Percentiles rank a stretch among this genome's conserved stretches.
Evolutionary conservation across 1,284 basidiomycete genomes (phyloP).

Genomic region (Trametes versicolor): DNA sequence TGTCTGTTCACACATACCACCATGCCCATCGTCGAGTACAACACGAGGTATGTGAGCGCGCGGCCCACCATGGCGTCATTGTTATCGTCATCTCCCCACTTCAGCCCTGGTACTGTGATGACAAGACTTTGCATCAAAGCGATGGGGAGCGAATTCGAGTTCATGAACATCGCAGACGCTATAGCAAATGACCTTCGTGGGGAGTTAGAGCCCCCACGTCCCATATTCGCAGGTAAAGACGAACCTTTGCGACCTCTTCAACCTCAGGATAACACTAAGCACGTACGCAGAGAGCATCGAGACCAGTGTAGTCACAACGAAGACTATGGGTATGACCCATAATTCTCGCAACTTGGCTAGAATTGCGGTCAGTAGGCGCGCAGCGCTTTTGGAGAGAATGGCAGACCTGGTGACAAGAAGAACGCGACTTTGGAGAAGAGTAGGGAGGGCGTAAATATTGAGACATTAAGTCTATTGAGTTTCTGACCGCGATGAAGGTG

Average conservation of each 20-base stretch:
- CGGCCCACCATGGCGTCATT: conserved; percentile 91
- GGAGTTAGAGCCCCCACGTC: neutral
- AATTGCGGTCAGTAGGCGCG: conserved; percentile 42
- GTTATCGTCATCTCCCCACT: conserved; percentile 86
- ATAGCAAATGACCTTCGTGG: conserved; percentile 79
- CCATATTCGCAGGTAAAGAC: neutral
- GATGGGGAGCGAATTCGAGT: conserved; percentile 94
- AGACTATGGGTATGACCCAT: conserved; percentile 91
- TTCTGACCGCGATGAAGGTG: conserved; percentile 53
- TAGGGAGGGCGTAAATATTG: conserved; percentile 91
- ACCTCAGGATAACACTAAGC: conserved; percentile 59
- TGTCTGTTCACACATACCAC: conserved; percentile 61
- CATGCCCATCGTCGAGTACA: conserved; percentile 96
- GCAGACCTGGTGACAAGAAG: conserved; percentile 73
- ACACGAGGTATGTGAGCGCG: conserved; percentile 90
- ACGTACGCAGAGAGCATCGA: conserved; percentile 67
- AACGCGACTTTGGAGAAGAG: conserved; percentile 95
- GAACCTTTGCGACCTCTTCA: conserved; percentile 72
- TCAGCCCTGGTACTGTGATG: conserved; percentile 83
- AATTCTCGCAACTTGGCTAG: conserved; percentile 83
- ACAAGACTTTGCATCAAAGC: conserved; percentile 93
- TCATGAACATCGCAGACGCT: conserved; percentile 90
- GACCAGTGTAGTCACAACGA: conserved; percentile 73
- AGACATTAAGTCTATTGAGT: conserved; percentile 84
- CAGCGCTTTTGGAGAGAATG: neutral